These are phyloP conservation scores for Podospora comata DNA, from an alignment of 495 filamentous ascomycete genomes.

Conservation along the genomic window DNA sequence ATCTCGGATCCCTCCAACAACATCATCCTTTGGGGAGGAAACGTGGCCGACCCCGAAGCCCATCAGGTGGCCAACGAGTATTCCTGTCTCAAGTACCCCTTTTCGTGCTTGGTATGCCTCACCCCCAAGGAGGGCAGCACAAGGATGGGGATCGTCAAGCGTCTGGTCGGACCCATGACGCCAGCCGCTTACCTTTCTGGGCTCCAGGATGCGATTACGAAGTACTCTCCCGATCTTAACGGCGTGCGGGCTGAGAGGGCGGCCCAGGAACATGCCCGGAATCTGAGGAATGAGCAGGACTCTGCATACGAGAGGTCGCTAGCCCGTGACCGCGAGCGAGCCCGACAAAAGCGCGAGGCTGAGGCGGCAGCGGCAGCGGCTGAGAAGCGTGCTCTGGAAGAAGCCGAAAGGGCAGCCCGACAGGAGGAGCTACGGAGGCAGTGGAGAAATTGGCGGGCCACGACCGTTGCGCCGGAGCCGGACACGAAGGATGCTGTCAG, in stretches of 20 bases:
- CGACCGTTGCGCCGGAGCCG: conserved; percentile 66
- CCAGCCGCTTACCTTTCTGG: conserved; percentile 66
- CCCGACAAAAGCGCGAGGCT: conserved; percentile 67
- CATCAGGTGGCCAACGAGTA: conserved; percentile 85
- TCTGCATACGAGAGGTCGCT: conserved; percentile 88
- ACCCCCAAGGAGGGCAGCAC: conserved; percentile 76
- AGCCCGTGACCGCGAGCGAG: conserved; percentile 80
- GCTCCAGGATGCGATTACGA: conserved; percentile 64
- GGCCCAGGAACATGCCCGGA: conserved; percentile 73
- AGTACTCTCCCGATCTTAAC: conserved; percentile 66
- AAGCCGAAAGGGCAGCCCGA: conserved; percentile 60
- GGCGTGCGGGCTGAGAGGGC: conserved; percentile 64
- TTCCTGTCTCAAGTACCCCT: conserved; percentile 85
- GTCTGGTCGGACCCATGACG: conserved; percentile 65
- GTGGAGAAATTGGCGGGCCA: conserved; percentile 80
- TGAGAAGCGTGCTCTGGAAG: conserved; percentile 52
- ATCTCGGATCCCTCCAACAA: conserved; percentile 68
- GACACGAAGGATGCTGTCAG: conserved; percentile 67
- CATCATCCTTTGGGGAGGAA: conserved; percentile 86
- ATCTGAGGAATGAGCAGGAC: conserved; percentile 78
- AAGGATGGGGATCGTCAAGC: conserved; percentile 80
- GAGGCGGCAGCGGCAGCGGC: conserved; percentile 64
- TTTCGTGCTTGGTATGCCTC: conserved; percentile 76
- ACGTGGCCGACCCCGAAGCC: conserved; percentile 84
- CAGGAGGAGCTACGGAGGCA: conserved; percentile 56